These are phyloP conservation scores for Waltiozyma sp. DNA, from an alignment of 1,139 yeast species.

Conservation along the genomic window DNA sequence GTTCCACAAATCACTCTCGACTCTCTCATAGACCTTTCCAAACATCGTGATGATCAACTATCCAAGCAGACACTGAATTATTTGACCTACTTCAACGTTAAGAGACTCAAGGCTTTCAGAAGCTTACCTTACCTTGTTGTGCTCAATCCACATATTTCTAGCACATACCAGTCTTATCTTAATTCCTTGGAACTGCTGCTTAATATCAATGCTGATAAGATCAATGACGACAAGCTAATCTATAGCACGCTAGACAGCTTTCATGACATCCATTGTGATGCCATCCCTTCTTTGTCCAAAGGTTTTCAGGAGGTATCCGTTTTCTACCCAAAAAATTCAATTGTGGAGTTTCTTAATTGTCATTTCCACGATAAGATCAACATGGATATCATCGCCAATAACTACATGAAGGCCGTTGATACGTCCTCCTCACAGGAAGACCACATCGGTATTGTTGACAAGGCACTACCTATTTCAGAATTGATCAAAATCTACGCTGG, in stretches of 20 bases:
- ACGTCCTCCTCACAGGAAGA: constrained; percentile 26
- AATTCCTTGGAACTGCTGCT: constrained; percentile 57
- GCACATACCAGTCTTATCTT: constrained; percentile 62
- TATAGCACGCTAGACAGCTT: constrained; percentile 53
- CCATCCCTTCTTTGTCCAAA: constrained; percentile 65
- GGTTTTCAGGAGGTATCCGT: constrained; percentile 72
- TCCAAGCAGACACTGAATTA: constrained; percentile 31
- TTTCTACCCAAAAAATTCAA: constrained; percentile 36
- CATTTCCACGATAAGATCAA: constrained; percentile 79
- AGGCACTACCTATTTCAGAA: constrained; percentile 48
- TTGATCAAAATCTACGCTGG: constrained; percentile 54
- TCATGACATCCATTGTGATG: constrained; percentile 70
- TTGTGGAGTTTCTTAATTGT: constrained; percentile 55
- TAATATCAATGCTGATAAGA: constrained; percentile 18
- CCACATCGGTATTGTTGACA: constrained; percentile 64
- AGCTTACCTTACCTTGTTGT: constrained; percentile 74
- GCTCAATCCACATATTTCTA: constrained; percentile 82
- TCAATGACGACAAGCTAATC: constrained; percentile 21
- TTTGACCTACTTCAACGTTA: constrained; percentile 32
- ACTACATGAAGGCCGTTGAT: constrained; percentile 53
- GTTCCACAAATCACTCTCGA: constrained; percentile 39
- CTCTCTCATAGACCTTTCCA: constrained; percentile 30
- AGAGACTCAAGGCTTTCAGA: constrained; percentile 55
- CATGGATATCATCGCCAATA: constrained; percentile 77
- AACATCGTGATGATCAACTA: constrained; percentile 7